Evolutionary conservation across 225 moss, liverwort and hornwort species (phyloP), one percentile per base, ranked within the genome.

Genomic region (Marchantia polymorpha): DNA sequence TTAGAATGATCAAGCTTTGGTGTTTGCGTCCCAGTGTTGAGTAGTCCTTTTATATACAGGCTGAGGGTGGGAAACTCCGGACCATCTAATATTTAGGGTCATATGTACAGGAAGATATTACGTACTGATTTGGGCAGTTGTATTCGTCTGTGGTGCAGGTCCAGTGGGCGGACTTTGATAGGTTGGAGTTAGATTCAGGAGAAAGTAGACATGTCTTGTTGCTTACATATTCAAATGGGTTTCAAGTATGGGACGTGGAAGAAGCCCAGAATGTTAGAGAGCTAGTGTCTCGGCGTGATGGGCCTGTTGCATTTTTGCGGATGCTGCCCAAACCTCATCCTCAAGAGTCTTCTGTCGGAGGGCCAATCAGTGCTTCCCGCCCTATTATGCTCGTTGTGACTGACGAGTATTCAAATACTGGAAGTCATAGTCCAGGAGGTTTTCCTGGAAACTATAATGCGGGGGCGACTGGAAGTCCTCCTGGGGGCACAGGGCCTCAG

Each of bases 231-330:
- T 47, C 79, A 48, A 99, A 99, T 74, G 95, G 97, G 23, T 99
- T 99, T 75, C 97, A 99, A 91, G 89, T 99, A 2, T 99, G 97
- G 97, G 97, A 99, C 68, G 90, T 99, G 12, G 90, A 99, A 79
- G 93, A 91, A 79, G 94, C 97, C 78, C 89, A 85, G 65, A 93
- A 99, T 81, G 97, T 99, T 22, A 91, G 91, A 67, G 97, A 99
- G 84, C 74, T 99, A 76, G 90, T 99, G 51, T 99, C 95, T 20
- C 91, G 93, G 19, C 90, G 97, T 22, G 97, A 99, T 89, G 97
- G 95, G 12, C 97, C 91, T 13, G 94, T 87, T 66, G 90, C 97
- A 59, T 99, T 99, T 77, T 90, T 99, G 8, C 93, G 94, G 58
- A 83, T 99, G 73, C 92, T 93, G 83, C 95, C 96, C 64, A 92